phyloP scores from a whole-genome alignment of 2,329 filamentous ascomycete species.

The Myriosclerotinia curreyana region DNA sequence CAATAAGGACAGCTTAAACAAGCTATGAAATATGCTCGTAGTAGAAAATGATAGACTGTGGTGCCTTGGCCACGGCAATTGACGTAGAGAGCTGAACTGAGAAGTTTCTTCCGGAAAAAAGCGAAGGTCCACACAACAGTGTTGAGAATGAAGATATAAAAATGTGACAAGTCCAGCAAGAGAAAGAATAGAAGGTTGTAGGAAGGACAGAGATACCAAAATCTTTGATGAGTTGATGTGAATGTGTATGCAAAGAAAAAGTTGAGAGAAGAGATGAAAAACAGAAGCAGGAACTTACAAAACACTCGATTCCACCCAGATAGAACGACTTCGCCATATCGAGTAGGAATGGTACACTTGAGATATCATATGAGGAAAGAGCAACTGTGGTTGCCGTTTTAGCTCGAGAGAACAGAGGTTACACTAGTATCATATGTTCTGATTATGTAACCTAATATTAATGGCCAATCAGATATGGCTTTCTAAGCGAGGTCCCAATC shows the following conservation, averaged over 20 bases:
- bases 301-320: background rate
- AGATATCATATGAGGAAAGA: background rate
- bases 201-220: slow-evolving; percentile 10
- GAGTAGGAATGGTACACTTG: background rate
- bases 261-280: background rate
- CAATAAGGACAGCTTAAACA: background rate
- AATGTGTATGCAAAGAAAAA: slow-evolving; percentile 15
- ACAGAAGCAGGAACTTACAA: slow-evolving; percentile 1
- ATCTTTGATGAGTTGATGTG: slow-evolving; percentile 3
- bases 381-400: background rate
- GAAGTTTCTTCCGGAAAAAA: background rate
- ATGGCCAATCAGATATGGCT: background rate
- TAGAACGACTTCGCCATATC: background rate
- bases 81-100: background rate
- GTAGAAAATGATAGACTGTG: background rate
- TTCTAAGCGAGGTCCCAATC: background rate
- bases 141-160: background rate
- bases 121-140: background rate
- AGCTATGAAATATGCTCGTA: background rate
- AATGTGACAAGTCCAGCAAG: background rate
- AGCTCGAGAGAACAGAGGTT: too few relatives aligned
- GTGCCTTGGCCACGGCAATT: background rate
- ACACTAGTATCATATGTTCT: too few relatives aligned
- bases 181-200: background rate
- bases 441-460: background rate